Evolutionary conservation across 129 eudicot genomes (phyloP).

Genomic region (Tanacetum coccineum): DNA sequence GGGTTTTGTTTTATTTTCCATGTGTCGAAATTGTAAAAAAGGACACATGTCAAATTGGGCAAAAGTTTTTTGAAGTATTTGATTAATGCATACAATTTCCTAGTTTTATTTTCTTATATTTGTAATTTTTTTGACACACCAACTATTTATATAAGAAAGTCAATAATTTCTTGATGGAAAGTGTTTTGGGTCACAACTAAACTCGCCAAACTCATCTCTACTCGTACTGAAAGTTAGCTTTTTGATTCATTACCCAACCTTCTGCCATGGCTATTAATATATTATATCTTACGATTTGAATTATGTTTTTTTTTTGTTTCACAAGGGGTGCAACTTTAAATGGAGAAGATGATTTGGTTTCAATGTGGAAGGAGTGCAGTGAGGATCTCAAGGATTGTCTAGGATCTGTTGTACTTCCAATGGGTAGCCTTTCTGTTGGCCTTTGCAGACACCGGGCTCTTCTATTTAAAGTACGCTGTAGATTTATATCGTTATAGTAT

Average conservation of each 20-base stretch:
- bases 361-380: constrained; percentile 66
- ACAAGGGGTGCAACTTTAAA: constrained; percentile 57
- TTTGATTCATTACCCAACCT: not conserved
- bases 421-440: constrained; percentile 77
- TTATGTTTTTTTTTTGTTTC: constrained; percentile 12
- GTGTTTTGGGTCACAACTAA: constrained; percentile 3
- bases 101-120: not conserved
- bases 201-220: not conserved
- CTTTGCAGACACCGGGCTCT: constrained; percentile 76
- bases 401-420: constrained; percentile 78
- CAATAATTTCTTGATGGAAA: not conserved
- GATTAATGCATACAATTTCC: not conserved
- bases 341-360: constrained; percentile 55
- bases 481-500: not conserved
- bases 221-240: not conserved
- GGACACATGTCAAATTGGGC: not conserved
- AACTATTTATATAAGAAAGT: not conserved
- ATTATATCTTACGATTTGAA: constrained; percentile 10
- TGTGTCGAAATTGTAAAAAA: not conserved
- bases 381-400: constrained; percentile 64
- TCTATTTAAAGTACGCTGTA: constrained; percentile 64
- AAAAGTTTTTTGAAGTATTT: not conserved
- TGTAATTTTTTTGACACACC: constrained; percentile 4
- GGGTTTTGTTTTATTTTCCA: not conserved
- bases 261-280: not conserved